Evolutionary conservation across 352 stramenopile genomes (phyloP).

Genomic region (Phytophthora fragariae): DNA sequence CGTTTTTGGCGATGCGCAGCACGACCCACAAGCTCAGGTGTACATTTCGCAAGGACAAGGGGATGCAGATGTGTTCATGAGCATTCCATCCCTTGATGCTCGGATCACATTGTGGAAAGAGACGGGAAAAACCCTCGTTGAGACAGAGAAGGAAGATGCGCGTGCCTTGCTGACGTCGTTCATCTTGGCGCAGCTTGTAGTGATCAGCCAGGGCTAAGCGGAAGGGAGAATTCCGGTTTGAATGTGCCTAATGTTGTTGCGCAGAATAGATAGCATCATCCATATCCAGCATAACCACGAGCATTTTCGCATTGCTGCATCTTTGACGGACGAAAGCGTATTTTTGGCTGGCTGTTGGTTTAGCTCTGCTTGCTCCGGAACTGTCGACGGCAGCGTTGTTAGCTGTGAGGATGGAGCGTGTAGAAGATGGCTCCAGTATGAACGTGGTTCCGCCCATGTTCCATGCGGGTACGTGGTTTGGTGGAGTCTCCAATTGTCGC

Average conservation of each 20-base stretch:
- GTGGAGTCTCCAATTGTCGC: neutral
- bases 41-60: slow-evolving; percentile 85
- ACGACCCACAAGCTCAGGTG: slow-evolving; percentile 71
- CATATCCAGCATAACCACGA: slow-evolving; percentile 18
- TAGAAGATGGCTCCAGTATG: slow-evolving; percentile 44
- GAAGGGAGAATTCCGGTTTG: slow-evolving; percentile 14
- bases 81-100: slow-evolving; percentile 78
- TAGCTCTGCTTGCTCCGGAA: slow-evolving; percentile 13
- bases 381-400: neutral
- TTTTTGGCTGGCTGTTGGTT: slow-evolving; percentile 40
- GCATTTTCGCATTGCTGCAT: slow-evolving; percentile 18
- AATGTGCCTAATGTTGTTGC: slow-evolving; percentile 18
- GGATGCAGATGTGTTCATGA: slow-evolving; percentile 84
- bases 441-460: slow-evolving; percentile 49
- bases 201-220: slow-evolving; percentile 45
- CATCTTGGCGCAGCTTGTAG: slow-evolving; percentile 59
- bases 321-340: slow-evolving; percentile 31
- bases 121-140: slow-evolving; percentile 75
- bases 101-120: slow-evolving; percentile 84
- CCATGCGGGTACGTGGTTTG: slow-evolving; percentile 37
- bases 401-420: slow-evolving; percentile 40
- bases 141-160: slow-evolving; percentile 79
- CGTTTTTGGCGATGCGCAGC: slow-evolving; percentile 36
- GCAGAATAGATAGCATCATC: slow-evolving; percentile 32
- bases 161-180: slow-evolving; percentile 69